phyloP scores from a whole-genome alignment of 805 yeast species.

The Lachancea dasiensis region DNA sequence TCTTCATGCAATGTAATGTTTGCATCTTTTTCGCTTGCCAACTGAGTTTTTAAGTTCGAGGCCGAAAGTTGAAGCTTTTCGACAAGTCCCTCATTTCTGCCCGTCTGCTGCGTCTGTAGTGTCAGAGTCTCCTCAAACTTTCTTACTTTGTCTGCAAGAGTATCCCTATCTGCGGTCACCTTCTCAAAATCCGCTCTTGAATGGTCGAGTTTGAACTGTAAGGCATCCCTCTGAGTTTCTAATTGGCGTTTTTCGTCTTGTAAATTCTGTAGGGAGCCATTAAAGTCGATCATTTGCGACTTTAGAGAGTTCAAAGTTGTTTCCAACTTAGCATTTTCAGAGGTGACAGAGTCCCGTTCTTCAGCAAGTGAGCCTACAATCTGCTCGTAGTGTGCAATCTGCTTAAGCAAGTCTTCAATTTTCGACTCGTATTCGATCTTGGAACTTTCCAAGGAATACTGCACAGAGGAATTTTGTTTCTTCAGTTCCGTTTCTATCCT shows the following conservation, averaged over 20 bases:
- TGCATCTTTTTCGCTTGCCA: slow-evolving; percentile 44
- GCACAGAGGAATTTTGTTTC: slow-evolving; percentile 57
- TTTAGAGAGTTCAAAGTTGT: slow-evolving; percentile 40
- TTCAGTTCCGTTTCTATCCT: slow-evolving; percentile 61
- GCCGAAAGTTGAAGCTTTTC: slow-evolving; percentile 32
- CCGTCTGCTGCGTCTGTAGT: slow-evolving; percentile 29
- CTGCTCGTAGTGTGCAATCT: slow-evolving; percentile 39
- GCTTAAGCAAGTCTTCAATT: slow-evolving; percentile 36
- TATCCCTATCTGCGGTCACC: slow-evolving; percentile 20
- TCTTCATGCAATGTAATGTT: slow-evolving; percentile 58
- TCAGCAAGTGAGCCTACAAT: slow-evolving; percentile 37
- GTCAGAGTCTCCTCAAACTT: slow-evolving; percentile 28
- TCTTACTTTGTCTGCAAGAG: slow-evolving; percentile 17
- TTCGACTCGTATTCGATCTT: slow-evolving; percentile 35
- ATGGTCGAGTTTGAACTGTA: slow-evolving; percentile 27
- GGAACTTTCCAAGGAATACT: slow-evolving; percentile 54
- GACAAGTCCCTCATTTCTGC: slow-evolving; percentile 33
- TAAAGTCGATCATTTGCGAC: slow-evolving; percentile 50
- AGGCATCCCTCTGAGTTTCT: slow-evolving; percentile 40
- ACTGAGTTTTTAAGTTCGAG: slow-evolving; percentile 27
- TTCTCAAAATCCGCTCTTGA: slow-evolving; percentile 19
- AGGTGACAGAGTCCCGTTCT: slow-evolving; percentile 38
- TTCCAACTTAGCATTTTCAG: slow-evolving; percentile 42
- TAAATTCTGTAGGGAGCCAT: slow-evolving; percentile 55
- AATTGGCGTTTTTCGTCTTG: slow-evolving; percentile 57